Conservation (phyloP, 1,284 basidiomycete genomes). For the Trichosporon sp. region DNA sequence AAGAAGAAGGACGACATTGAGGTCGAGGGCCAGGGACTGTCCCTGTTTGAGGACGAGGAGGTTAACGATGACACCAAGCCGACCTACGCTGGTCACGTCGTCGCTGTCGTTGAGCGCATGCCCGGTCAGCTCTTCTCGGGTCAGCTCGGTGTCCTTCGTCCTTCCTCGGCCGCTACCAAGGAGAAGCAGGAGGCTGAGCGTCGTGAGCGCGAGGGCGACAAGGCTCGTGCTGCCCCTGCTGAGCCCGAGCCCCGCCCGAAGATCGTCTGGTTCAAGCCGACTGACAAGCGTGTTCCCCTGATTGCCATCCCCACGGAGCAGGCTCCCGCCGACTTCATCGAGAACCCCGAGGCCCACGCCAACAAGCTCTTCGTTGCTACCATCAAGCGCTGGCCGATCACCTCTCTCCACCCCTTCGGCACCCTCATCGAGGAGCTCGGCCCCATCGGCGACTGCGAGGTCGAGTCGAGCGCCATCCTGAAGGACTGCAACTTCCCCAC, state of each 20-base stretch:
- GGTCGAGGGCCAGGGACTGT: constrained; percentile 95
- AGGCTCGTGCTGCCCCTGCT: constrained; percentile 54
- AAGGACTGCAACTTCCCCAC: constrained; percentile 99
- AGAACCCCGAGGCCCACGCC: constrained; percentile 86
- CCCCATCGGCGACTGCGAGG: constrained; percentile 96
- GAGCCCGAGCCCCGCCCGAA: constrained; percentile 82
- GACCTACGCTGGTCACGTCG: constrained; percentile 83
- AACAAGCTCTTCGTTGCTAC: constrained; percentile 94
- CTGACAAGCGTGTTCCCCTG: constrained; percentile 97
- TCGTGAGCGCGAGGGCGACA: constrained; percentile 91
- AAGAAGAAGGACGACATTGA: constrained; percentile 99
- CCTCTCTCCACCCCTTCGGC: constrained; percentile 97
- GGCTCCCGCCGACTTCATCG: constrained; percentile 93
- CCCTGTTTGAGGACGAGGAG: constrained; percentile 96
- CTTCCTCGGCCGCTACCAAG: constrained; percentile 96
- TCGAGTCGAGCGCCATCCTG: constrained; percentile 93
- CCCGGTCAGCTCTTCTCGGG: constrained; percentile 98
- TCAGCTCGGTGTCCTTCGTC: constrained; percentile 90
- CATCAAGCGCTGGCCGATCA: constrained; percentile 87
- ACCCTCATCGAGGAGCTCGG: constrained; percentile 97
- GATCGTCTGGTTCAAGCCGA: constrained; percentile 99
- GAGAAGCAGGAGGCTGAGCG: constrained; percentile 99
- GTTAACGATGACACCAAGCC: constrained; percentile 97
- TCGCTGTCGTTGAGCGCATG: constrained; percentile 97
- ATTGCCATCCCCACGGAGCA: constrained; percentile 99